Evolutionary conservation across 208 protist species (phyloP).

Genomic region (Wallacemonas sp.): DNA sequence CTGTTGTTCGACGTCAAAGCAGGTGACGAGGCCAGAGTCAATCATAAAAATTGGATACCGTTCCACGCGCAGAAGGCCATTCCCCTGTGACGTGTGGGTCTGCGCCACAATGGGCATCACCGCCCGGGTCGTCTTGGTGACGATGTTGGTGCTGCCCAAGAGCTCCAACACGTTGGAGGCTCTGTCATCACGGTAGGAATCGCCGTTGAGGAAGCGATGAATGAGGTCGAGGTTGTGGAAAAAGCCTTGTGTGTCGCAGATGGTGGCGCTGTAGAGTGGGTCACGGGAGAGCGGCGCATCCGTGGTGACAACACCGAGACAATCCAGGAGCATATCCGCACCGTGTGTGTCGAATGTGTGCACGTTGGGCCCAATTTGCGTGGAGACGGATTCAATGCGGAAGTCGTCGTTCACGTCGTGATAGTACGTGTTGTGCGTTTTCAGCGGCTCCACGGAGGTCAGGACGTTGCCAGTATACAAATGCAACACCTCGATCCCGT

Average conservation of each 20-base stretch:
- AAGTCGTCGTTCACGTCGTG: constrained; percentile 90
- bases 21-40: constrained; percentile 83
- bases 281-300: constrained; percentile 51
- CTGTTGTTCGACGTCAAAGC: constrained; percentile 65
- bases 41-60: constrained; percentile 84
- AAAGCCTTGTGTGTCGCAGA: constrained; percentile 82
- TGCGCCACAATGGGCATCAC: constrained; percentile 82
- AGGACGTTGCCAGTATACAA: constrained; percentile 85
- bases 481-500: constrained; percentile 86
- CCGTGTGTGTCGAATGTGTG: constrained; percentile 41
- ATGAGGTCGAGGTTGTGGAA: constrained; percentile 79
- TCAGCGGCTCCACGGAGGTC: constrained; percentile 65
- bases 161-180: constrained; percentile 71
- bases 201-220: constrained; percentile 78
- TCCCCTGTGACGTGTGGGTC: constrained; percentile 47
- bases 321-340: constrained; percentile 67
- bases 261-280: constrained; percentile 62
- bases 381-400: constrained; percentile 68
- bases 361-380: constrained; percentile 53
- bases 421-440: constrained; percentile 54
- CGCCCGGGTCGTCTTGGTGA: constrained; percentile 43
- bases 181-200: constrained; percentile 39
- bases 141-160: constrained; percentile 77
- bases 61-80: constrained; percentile 68
- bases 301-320: constrained; percentile 64